A percentile compares a stretch with the other conserved stretches of the same genome.
Evolutionary conservation across 805 yeast species (phyloP).

Genomic region (Pachysolen tannophilus): DNA sequence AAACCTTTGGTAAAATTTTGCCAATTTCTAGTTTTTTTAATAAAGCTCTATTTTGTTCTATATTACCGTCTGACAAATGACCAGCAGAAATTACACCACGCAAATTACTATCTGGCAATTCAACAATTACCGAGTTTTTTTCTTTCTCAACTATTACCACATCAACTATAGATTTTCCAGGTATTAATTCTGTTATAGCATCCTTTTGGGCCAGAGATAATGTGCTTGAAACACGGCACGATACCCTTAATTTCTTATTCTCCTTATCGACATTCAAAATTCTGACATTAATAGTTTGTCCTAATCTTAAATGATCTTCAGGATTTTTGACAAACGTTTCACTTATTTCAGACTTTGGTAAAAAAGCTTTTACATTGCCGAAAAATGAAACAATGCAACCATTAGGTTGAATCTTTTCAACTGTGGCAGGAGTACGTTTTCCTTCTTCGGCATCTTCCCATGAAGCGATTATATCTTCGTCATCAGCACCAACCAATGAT

Average conservation of each 20-base stretch:
- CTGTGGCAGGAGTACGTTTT: constrained; percentile 60
- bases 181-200: constrained; percentile 36
- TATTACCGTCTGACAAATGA: constrained; percentile 71
- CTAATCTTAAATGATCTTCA: constrained; percentile 67
- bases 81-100: constrained; percentile 70
- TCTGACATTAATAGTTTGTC: constrained; percentile 76
- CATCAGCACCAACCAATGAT: constrained; percentile 63
- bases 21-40: constrained; percentile 62
- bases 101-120: constrained; percentile 40
- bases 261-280: constrained; percentile 50
- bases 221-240: constrained; percentile 61
- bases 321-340: constrained; percentile 80
- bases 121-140: constrained; percentile 65
- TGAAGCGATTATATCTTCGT: constrained; percentile 38
- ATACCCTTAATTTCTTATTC: constrained; percentile 51
- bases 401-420: constrained; percentile 57
- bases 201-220: constrained; percentile 34
- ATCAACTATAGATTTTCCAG: constrained; percentile 55
- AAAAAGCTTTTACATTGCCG: constrained; percentile 66
- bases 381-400: constrained; percentile 86
- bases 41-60: constrained; percentile 60
- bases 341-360: constrained; percentile 84
- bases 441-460: constrained; percentile 34
- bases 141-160: constrained; percentile 66
- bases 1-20: constrained; percentile 45